Evolutionary conservation across 2,329 filamentous ascomycete genomes (phyloP).

Genomic region (Pleomassaria siparia): DNA sequence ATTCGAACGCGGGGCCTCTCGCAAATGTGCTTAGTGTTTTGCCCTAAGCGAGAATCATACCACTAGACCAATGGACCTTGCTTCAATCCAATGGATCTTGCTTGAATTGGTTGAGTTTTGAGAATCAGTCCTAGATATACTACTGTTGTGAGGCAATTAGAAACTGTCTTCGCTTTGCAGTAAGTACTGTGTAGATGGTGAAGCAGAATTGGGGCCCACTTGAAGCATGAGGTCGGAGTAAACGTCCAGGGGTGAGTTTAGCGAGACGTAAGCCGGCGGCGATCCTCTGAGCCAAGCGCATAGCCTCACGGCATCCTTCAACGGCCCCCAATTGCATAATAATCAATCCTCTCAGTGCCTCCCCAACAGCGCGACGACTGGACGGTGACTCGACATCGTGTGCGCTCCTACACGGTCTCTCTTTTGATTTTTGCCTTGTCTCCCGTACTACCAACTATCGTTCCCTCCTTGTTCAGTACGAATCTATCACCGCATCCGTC

Average conservation of each 20-base stretch:
- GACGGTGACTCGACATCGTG: background rate
- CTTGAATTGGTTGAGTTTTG: background rate
- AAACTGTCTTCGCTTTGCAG: no score
- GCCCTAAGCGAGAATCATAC: conserved; percentile 2
- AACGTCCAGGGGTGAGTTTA: no score
- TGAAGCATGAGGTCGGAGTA: background rate
- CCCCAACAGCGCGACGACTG: no score
- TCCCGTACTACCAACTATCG: conserved; percentile 1
- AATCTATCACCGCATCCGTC: background rate
- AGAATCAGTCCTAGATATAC: background rate
- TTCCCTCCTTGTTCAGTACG: background rate
- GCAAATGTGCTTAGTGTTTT: conserved; percentile 1
- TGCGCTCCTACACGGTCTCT: background rate
- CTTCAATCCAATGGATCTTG: no score
- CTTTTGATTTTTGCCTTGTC: background rate
- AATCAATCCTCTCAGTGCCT: background rate
- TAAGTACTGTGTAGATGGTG: no score
- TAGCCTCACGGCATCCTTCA: background rate
- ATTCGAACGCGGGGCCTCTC: conserved; percentile 3
- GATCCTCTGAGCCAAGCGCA: conserved; percentile 2
- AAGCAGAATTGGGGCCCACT: background rate
- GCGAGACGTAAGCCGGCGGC: no score
- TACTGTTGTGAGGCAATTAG: no score
- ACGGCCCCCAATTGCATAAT: background rate
- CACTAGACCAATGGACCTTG: conserved; percentile 1